Evolutionary conservation across 108 stramenopile genomes (phyloP).

Genomic region (Cyclotella baltica): DNA sequence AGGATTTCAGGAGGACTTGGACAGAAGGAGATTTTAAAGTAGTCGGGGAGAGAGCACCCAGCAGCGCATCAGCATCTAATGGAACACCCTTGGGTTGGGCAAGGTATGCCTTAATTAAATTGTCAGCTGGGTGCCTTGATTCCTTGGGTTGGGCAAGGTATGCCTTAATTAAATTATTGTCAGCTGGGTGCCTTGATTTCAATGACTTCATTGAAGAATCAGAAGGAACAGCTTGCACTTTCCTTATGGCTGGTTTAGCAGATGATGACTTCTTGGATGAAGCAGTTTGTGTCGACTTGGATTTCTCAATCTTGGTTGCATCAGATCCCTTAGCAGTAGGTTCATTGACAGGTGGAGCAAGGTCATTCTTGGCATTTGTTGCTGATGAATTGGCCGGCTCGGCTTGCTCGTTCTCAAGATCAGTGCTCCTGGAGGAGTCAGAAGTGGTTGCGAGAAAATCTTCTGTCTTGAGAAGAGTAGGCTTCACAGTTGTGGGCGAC

Average conservation of each 20-base stretch:
- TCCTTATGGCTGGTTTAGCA: too few species aligned
- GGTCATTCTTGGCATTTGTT: constrained; percentile 1
- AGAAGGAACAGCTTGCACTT: background rate
- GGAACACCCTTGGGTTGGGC: background rate
- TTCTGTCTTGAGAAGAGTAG: background rate
- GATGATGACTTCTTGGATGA: background rate
- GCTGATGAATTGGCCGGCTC: constrained; percentile 1
- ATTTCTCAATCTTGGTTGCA: background rate
- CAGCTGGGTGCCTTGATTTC: background rate
- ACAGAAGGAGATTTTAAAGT: background rate
- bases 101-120: background rate
- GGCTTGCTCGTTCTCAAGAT: background rate
- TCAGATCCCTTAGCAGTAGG: background rate
- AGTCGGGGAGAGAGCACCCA: background rate
- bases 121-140: background rate
- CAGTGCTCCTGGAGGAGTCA: background rate
- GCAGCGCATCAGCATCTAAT: background rate
- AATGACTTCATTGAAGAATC: background rate
- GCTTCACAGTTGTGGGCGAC: background rate
- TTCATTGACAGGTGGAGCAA: background rate
- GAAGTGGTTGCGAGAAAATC: background rate
- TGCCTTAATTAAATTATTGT: background rate
- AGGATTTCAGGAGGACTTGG: background rate
- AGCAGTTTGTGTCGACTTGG: background rate
- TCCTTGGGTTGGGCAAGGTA: background rate